Evolutionary conservation across 2,329 filamentous ascomycete genomes (phyloP), one percentile per base, ranked within the genome.

Genomic region (Helotiales sp.): DNA sequence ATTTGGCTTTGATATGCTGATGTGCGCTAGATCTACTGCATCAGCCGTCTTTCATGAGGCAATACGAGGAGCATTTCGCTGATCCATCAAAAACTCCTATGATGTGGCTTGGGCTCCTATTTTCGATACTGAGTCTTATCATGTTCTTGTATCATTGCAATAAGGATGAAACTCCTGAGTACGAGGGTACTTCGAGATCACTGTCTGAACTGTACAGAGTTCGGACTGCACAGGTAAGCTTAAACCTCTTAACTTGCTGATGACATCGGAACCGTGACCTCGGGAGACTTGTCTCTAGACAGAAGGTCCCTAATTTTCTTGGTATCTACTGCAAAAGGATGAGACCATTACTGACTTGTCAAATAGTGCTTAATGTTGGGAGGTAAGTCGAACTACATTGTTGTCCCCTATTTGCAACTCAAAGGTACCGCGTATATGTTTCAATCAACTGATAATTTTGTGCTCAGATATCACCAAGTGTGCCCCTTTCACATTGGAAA

Each of bases 41-140:
- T 74, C 88, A 89, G 0, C 93, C 93, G 13, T 93, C 92, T 0
- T 97, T 97, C 74, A 89, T 94, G 76, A 58, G 55, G 50, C 32
- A 72, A 63, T 71, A 71, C 61, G 60, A 65, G 32, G 79, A 78
- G 5, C 86, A 89, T 75, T 94, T 91, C 91, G 80, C 88, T 70
- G 87, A 89, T 72, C 91, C 92, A 0, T 85, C 85, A 6, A 89
- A 90, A 70, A 89, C 91, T 2, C 85, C 88, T 1, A 81, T 92
- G 59, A 91, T 92, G 80, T 95, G 92, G 91, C 79, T 95, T 13
- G 92, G 90, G 0, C 78, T 93, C 69, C 83, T 93, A n/a, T 94
- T 92, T 77, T 86, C 91, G 0, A 87, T 94, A 77, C 84, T 94
- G 78, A 90, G 88, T 69, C 82, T 93, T 65, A 90, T 91, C 1